Evolutionary conservation across 169 alveolate species (phyloP).

Genomic region (Cryptosporidium viatorum): DNA sequence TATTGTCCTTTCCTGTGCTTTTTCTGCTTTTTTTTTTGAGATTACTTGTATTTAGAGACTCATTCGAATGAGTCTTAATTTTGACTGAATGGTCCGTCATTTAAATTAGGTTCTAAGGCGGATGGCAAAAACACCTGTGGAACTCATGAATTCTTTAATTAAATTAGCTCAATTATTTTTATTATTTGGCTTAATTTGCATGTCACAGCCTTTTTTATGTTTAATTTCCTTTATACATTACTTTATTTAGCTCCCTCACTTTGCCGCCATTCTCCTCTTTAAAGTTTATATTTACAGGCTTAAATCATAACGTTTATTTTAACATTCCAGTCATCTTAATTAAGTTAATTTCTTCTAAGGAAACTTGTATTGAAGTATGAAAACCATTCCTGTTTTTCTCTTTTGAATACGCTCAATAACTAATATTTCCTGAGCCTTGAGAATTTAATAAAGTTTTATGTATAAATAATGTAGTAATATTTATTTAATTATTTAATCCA

Average conservation of each 20-base stretch:
- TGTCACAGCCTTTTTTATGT: neutral
- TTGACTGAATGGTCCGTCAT: neutral
- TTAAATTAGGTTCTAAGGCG: neutral
- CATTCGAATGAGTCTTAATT: neutral
- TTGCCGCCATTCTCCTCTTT: neutral
- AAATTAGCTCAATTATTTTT: neutral
- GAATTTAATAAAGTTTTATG: no score
- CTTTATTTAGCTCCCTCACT: neutral
- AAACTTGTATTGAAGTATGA: neutral
- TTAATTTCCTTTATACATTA: neutral
- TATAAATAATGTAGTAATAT: no score
- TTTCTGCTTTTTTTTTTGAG: constrained; percentile 12
- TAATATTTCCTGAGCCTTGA: neutral
- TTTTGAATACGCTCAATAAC: neutral
- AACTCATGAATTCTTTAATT: neutral
- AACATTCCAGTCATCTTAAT: no score
- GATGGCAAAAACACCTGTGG: neutral
- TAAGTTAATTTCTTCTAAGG: no score
- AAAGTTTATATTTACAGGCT: neutral
- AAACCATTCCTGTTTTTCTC: neutral
- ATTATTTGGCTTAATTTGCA: neutral
- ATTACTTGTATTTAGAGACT: neutral
- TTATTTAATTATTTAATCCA: neutral
- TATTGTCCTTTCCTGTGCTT: neutral
- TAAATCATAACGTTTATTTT: no score